Base-by-base conservation (phyloP, 164 flowering plant species). In the Dillenia suffruticosa region DNA sequence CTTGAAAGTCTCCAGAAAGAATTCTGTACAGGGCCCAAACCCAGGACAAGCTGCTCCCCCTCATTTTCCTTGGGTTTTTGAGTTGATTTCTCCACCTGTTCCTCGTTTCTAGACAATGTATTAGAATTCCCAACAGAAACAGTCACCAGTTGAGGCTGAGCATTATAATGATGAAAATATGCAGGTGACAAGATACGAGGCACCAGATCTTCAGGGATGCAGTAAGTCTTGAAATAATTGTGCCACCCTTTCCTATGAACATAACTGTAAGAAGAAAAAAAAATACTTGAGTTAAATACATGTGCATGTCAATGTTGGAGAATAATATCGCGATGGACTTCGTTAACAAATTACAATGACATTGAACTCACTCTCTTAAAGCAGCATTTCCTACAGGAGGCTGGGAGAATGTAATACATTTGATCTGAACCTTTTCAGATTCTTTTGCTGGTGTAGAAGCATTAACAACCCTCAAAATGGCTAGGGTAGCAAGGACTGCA, bases 341-440 rank as follows among this genome's bases (percentile, higher is more conserved):
- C 9, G 48, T 46, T 7, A 22, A 13, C n/a, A 32, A 13, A 53
- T 44, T 46, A 66, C 14, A 12, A 58, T 51, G 26, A 19, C 51
- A 40, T 52, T 48, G 67, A 62, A 79, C 96, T 13, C 80, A 94
- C 99, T 91, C 99, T 82, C 84, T 80, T 68, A 94, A 72, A 53
- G 97, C 96, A 64, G 96, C 93, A 85, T 94, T 94, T 32, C 99
- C 99, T 54, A 94, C 99, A 8, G 99, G 90, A 49, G 99, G 99
- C 75, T 94, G 99, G 50, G 99, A 94, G 72, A 94, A 94, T 47
- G 99, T 94, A 48, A 94, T 91, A 69, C 99, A 94, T 76, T 89
- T 91, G 70, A 94, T 87, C 51, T 70, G 80, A 62, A 94, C 76
- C 40, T 75, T 82, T 58, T 81, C 95, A 76, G 59, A 77, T 65